Conservation (phyloP, 805 yeast species). For the Tanozyma kutaoensis region DNA sequence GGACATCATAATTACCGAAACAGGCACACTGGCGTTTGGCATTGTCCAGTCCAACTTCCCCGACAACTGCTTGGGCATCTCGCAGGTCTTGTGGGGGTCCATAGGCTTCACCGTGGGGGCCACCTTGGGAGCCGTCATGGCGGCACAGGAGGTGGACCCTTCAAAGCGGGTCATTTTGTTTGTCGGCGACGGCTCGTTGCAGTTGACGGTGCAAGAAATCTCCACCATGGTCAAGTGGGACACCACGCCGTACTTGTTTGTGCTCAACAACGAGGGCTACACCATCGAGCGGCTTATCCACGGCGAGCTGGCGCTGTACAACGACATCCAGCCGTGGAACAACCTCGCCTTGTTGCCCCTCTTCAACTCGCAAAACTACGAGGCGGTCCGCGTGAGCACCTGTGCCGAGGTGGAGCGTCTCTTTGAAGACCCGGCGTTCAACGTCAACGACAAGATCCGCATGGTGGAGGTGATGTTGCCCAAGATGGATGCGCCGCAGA, state of each 20-base stretch:
- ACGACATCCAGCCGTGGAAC: conserved; percentile 27
- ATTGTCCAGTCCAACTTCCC: conserved; percentile 14
- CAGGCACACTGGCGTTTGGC: conserved; percentile 16
- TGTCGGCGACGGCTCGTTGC: conserved; percentile 30
- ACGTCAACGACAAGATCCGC: conserved; percentile 16
- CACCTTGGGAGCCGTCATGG: conserved; percentile 15
- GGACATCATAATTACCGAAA: conserved; percentile 14
- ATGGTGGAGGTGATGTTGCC: conserved; percentile 23
- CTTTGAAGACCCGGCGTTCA: conserved; percentile 14
- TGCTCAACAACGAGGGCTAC: conserved; percentile 26
- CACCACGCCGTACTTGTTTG: conserved; percentile 22
- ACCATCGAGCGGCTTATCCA: conserved; percentile 27
- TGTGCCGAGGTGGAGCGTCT: conserved; percentile 13
- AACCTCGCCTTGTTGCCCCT: conserved; percentile 17
- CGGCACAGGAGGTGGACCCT: conserved; percentile 13
- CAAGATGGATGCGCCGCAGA: conserved; percentile 23
- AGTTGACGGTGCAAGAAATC: conserved; percentile 27
- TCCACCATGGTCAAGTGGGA: conserved; percentile 23
- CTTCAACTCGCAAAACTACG: conserved; percentile 17
- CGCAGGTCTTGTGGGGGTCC: conserved; percentile 16
- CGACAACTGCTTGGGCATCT: conserved; percentile 10
- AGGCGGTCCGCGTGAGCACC: conserved; percentile 12
- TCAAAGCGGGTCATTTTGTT: conserved; percentile 22
- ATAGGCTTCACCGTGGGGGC: conserved; percentile 16
- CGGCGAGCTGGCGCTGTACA: conserved; percentile 22